Conservation (phyloP, 2,329 filamentous ascomycete species). For the Beauveria sp. region DNA sequence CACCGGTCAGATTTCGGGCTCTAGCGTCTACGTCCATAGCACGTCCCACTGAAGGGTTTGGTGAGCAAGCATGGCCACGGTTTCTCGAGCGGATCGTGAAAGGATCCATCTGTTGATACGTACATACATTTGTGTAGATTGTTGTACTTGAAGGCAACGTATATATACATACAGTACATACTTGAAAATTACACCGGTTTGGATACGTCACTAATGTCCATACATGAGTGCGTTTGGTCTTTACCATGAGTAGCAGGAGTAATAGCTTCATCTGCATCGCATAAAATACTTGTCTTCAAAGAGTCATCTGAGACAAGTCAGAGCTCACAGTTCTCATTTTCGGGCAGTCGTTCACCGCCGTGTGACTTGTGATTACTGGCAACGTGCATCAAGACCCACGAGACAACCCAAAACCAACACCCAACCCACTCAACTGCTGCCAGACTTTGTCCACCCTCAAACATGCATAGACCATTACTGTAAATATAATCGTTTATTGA, state of each 20-base stretch:
- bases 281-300: background rate
- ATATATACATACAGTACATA: background rate
- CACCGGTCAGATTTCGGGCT: background rate
- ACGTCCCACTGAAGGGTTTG: background rate
- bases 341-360: too few species aligned
- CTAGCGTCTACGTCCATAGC: constrained; percentile 1
- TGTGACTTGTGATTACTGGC: background rate
- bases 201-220: background rate
- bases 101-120: too few species aligned
- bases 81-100: too few species aligned
- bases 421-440: background rate
- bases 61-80: background rate
- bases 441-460: background rate
- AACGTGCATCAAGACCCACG: background rate
- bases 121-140: background rate
- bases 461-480: background rate
- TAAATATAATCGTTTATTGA: constrained; percentile 5
- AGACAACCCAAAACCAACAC: too few species aligned
- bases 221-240: too few species aligned
- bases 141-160: background rate
- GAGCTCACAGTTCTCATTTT: too few species aligned
- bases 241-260: too few species aligned
- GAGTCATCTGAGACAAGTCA: too few species aligned
- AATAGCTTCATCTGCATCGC: background rate
- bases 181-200: background rate